A percentile compares a stretch with the other conserved stretches of the same genome.
Conservation (phyloP, 2,329 filamentous ascomycete species). For the Monosporascus sp. region DNA sequence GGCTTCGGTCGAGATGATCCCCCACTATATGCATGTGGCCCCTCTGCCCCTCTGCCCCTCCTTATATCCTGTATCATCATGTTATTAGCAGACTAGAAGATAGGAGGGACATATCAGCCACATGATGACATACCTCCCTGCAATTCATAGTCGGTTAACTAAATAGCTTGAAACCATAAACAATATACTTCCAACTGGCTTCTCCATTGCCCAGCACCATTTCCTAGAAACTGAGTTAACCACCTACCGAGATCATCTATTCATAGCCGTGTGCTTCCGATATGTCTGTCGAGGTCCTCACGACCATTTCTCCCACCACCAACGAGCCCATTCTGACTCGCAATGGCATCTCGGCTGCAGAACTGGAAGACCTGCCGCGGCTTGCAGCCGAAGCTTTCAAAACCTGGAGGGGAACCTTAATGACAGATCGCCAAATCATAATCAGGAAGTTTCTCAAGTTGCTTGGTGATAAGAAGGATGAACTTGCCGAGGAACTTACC, state of each 20-base stretch:
- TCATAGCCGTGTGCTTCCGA: conserved; percentile 8
- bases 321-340: conserved; percentile 79
- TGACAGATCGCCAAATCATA: conserved; percentile 73
- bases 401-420: conserved; percentile 68
- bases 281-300: conserved; percentile 62
- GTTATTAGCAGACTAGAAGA: too few species aligned
- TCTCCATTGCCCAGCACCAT: background rate
- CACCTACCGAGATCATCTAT: too few species aligned
- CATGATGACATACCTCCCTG: background rate
- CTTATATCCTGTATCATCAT: too few species aligned
- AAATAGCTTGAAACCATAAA: too few species aligned
- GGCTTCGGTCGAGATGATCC: too few species aligned
- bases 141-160: background rate
- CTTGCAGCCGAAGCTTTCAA: conserved; percentile 71
- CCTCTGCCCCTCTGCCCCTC: background rate
- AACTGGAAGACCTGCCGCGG: conserved; percentile 68
- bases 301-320: conserved; percentile 85
- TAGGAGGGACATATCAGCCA: too few species aligned
- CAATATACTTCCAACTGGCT: too few species aligned
- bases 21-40: background rate
- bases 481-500: conserved; percentile 77
- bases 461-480: conserved; percentile 68
- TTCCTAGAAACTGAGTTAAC: background rate
- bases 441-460: conserved; percentile 73
- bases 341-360: conserved; percentile 64